phyloP scores from a whole-genome alignment of 1,284 basidiomycete genomes.

The Ustilago bromivora region DNA sequence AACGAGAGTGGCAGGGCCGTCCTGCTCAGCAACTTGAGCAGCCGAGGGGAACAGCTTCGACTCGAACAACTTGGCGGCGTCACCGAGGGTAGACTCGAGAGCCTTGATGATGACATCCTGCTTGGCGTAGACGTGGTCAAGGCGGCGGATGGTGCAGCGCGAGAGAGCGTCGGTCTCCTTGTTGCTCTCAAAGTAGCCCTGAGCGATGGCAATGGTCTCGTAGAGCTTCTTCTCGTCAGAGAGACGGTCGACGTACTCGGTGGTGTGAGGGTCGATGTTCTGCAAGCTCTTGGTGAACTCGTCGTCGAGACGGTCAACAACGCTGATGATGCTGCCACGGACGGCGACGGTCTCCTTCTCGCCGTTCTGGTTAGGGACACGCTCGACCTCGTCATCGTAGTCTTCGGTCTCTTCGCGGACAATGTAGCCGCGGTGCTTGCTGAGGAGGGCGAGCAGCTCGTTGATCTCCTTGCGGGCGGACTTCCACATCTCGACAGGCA shows the following conservation, averaged over 20 bases:
- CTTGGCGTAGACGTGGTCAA: slow-evolving; percentile 98
- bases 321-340: slow-evolving; percentile 71
- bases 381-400: slow-evolving; percentile 91
- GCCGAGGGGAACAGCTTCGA: slow-evolving; percentile 65
- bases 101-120: slow-evolving; percentile 90
- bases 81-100: slow-evolving; percentile 76
- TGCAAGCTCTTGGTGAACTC: slow-evolving; percentile 98
- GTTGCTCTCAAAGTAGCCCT: slow-evolving; percentile 79
- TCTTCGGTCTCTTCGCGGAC: slow-evolving; percentile 86
- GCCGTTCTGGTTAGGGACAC: slow-evolving; percentile 76
- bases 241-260: slow-evolving; percentile 92
- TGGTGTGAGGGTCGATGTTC: slow-evolving; percentile 97
- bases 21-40: slow-evolving; percentile 52
- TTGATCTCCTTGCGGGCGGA: slow-evolving; percentile 89
- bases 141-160: slow-evolving; percentile 90
- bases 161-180: slow-evolving; percentile 57
- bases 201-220: slow-evolving; percentile 89
- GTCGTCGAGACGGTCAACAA: slow-evolving; percentile 95
- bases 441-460: slow-evolving; percentile 83
- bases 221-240: slow-evolving; percentile 92
- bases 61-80: slow-evolving; percentile 61
- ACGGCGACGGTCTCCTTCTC: slow-evolving; percentile 64
- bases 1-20: slow-evolving; percentile 78
- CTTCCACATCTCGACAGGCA: slow-evolving; percentile 93
- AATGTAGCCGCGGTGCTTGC: slow-evolving; percentile 79